A percentile compares a stretch with the other conserved stretches of the same genome.
Evolutionary conservation across 208 protist species (phyloP).

Genomic region (Trypanosoma brucei): DNA sequence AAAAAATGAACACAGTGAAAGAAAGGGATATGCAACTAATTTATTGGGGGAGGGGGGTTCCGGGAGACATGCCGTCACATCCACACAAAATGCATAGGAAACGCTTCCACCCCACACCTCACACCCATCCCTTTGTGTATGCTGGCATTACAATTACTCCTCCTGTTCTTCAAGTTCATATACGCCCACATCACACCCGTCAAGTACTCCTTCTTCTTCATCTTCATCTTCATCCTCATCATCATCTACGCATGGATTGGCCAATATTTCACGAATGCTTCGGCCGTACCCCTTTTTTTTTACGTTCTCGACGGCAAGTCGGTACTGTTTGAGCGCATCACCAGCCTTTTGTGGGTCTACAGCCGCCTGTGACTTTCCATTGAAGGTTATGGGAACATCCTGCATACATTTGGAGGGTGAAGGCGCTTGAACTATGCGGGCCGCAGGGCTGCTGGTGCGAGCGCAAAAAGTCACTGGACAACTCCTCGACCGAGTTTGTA

Average conservation of each 20-base stretch:
- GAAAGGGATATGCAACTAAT: no score
- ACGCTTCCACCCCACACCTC: no score
- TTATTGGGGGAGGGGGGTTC: no score
- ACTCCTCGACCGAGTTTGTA: slow-evolving; percentile 4
- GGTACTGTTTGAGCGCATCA: slow-evolving; percentile 17
- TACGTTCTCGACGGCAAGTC: slow-evolving; percentile 18
- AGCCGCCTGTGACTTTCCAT: neutral
- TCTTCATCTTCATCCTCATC: slow-evolving; percentile 17
- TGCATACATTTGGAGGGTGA: neutral
- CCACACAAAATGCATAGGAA: no score
- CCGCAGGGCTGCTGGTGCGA: neutral
- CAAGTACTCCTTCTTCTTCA: neutral
- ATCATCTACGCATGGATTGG: slow-evolving; percentile 7
- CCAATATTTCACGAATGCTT: slow-evolving; percentile 21
- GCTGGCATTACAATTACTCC: no score
- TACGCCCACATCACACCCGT: neutral
- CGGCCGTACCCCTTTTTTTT: slow-evolving; percentile 14
- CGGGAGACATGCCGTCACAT: no score
- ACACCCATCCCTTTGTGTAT: no score
- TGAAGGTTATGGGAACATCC: neutral
- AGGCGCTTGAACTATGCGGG: no score
- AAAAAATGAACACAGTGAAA: no score
- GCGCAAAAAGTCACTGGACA: slow-evolving; percentile 9
- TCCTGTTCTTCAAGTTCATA: no score
- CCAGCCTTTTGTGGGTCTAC: neutral